Evolutionary conservation across 78 protist species (phyloP), one percentile per base, ranked within the genome.

Genomic region (Thecamonas trahens): DNA sequence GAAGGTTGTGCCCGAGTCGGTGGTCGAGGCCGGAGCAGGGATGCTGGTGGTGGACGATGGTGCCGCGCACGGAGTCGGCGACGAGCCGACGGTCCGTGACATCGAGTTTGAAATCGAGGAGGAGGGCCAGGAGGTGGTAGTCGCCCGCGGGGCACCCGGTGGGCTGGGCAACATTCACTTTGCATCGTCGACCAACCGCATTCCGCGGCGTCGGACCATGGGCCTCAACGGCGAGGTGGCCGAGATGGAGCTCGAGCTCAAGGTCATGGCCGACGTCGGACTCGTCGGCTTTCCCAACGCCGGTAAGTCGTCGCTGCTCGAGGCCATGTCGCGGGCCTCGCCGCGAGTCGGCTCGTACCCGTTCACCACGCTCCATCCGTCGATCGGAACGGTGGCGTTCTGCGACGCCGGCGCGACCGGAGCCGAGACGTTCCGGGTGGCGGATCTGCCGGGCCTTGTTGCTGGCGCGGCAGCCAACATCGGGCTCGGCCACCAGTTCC

Each of bases 201-300:
- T 47, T 7, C 74, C 74, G 34, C 20, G 9, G 13, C 3, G 11
- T 6, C 3, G 61, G 14, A 53, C 59, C 1, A 18, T 32, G 22
- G 73, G 73, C 53, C 17, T n/a, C 9, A 3, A 32, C n/a, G 83
- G 75, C 3, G 31, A 65, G 26, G 40, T 67, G 42, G 4, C 50
- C 8, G 17, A 26, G 15, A 1, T 60, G 39, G 28, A 4, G 24
- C 22, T 70, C 15, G 82, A 82, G 59, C 76, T 77, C 35, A 53
- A 57, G 42, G 31, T 28, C 38, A n/a, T 77, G 14, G 91, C 91
- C 0, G 87, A 86, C 31, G 72, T 76, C 0, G 88, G 88, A 2
- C 57, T 83, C 14, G 72, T 83, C 28, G 88, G 88, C 0, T 61
- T 66, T 15, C 88, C 88, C 29, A 83, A 83, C 52, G 88, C 88